Evolutionary conservation across 257 asterid species (phyloP), one percentile per base, ranked within the genome.

Genomic region (Nicotiana knightiana): DNA sequence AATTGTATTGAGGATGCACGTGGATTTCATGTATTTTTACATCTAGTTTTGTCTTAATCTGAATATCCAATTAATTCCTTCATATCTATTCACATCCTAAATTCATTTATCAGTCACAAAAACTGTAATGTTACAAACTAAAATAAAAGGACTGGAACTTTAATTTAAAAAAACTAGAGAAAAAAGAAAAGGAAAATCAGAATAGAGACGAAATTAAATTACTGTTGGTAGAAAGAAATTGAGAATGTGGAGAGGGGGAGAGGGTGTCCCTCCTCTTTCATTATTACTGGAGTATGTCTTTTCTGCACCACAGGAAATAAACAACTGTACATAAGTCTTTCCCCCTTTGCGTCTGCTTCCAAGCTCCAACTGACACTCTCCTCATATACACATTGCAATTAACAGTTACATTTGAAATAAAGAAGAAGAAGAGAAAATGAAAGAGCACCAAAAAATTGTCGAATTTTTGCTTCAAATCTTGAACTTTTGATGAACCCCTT

Each of bases 291-390:
- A 13, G n/a, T 21, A 24, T n/a, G 26, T 68, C 21, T 26, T 35
- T 39, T 64, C 33, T 59, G 63, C 57, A 64, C 83, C 58, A 39
- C 83, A 16, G 13, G 24, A 64, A 65, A 62, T 37, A 59, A 30
- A 80, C 37, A 18, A 63, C 11, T 53, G 33, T 64, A 16, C 68
- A 5, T 21, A 73, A 35, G 61, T 59, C 26, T 37, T 46, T 26
- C 57, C 58, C 48, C 30, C 9, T 64, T 15, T 11, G 30, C 58
- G 46, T 58, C 58, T 59, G 54, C 82, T 65, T 59, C 82, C 57
- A 73, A 84, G 81, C 81, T 59, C 82, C 48, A 73, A 84, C 82
- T 82, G 90, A 83, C 86, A 58, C 64, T 58, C 21, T 28, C 63
- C 18, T 18, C 4, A 18, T 58, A 58, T 6, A 18, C 13, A 68